phyloP scores from a whole-genome alignment of 306 rosid species.

The Acacia crassicarpa region DNA sequence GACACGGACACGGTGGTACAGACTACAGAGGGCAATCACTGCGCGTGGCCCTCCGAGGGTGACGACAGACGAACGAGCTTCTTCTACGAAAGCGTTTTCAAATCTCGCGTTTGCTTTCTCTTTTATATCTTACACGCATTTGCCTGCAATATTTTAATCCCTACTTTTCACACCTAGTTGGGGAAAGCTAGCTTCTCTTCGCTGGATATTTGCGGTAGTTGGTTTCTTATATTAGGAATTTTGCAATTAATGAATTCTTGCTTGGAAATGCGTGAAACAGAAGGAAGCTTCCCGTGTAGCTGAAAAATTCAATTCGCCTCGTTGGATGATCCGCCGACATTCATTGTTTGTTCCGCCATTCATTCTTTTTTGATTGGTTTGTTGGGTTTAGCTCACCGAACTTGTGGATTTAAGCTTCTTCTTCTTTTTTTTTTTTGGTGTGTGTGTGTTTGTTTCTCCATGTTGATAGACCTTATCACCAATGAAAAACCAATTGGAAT shows the following conservation, averaged over 20 bases:
- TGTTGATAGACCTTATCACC: background rate
- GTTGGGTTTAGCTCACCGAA: conserved; percentile 38
- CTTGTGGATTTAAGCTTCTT: conserved; percentile 4
- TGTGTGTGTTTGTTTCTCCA: background rate
- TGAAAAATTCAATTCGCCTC: conserved; percentile 22
- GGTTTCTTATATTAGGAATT: background rate
- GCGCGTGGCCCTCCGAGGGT: background rate
- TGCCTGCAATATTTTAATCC: background rate
- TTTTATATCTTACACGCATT: background rate
- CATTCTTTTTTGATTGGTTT: conserved; percentile 18
- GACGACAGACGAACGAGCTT: background rate
- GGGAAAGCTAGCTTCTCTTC: background rate
- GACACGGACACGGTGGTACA: background rate
- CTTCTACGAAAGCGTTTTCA: background rate
- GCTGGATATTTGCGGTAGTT: background rate
- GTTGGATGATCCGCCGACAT: conserved; percentile 32
- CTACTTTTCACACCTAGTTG: background rate
- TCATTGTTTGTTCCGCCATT: conserved; percentile 21
- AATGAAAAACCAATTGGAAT: conserved; percentile 14
- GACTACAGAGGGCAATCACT: background rate
- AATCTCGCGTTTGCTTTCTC: background rate
- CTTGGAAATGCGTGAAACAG: conserved; percentile 13
- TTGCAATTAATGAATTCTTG: background rate
- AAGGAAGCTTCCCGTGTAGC: conserved; percentile 13
- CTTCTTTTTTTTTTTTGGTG: background rate